Evolutionary conservation across 2,329 filamentous ascomycete species (phyloP).

Genomic region (Didymella lethalis): DNA sequence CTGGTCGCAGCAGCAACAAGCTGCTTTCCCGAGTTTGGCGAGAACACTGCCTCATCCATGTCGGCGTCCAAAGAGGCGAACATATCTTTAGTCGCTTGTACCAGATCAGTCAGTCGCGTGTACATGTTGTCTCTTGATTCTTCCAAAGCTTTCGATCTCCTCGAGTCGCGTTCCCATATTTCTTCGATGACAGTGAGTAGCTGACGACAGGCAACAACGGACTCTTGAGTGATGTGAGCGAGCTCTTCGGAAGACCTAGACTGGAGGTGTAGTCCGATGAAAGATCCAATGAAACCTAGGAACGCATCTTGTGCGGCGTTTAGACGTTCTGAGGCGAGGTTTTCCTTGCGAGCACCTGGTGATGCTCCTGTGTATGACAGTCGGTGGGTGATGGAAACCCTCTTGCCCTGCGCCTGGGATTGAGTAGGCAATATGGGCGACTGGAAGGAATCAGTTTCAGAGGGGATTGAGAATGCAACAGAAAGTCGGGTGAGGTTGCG

Average conservation of each 20-base stretch:
- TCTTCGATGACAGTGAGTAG: constrained; percentile 82
- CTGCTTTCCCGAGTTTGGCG: constrained; percentile 78
- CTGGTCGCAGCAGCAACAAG: constrained; percentile 81
- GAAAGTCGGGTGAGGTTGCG: constrained; percentile 44
- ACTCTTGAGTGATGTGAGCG: constrained; percentile 80
- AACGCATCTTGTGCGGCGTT: constrained; percentile 85
- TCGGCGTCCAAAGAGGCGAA: constrained; percentile 73
- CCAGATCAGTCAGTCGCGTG: constrained; percentile 78
- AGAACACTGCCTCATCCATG: constrained; percentile 77
- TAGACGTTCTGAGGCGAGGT: constrained; percentile 84
- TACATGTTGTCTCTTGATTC: constrained; percentile 79
- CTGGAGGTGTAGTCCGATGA: constrained; percentile 91
- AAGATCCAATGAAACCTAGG: constrained; percentile 87
- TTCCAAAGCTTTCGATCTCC: constrained; percentile 71
- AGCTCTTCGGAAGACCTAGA: constrained; percentile 89
- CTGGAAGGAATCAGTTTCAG: constrained; percentile 45
- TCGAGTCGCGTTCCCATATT: constrained; percentile 78
- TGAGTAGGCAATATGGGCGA: constrained; percentile 39
- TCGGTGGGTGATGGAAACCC: constrained; percentile 70
- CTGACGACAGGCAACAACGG: constrained; percentile 80
- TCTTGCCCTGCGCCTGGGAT: constrained; percentile 51
- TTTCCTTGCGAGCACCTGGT: constrained; percentile 68
- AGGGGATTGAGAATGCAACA: constrained; percentile 51
- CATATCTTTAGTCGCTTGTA: constrained; percentile 81
- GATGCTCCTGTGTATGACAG: constrained; percentile 77